These are phyloP conservation scores for Chrysanthemum makinoi DNA, from an alignment of 129 eudicot genomes.

Conservation along the genomic window DNA sequence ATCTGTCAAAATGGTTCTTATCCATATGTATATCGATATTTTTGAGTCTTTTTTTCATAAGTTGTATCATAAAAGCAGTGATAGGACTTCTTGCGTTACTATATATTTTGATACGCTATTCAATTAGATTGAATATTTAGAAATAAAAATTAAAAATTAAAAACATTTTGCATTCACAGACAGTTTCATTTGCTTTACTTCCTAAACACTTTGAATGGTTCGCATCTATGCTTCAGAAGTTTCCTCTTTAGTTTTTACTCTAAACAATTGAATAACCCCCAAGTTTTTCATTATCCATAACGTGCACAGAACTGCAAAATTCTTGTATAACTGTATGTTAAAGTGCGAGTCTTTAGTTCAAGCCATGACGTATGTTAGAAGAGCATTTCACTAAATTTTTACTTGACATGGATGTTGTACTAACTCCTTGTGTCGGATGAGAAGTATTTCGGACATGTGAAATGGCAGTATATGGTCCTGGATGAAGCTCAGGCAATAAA, in stretches of 20 bases:
- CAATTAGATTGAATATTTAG: not conserved
- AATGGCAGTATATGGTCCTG: slow-evolving; percentile 98
- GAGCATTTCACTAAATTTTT: slow-evolving; percentile 17
- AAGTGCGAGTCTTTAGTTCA: slow-evolving; percentile 10
- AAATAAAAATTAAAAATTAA: too few species aligned
- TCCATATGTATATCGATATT: not conserved
- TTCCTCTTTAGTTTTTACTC: too few species aligned
- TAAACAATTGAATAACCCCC: not conserved
- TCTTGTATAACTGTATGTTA: not conserved
- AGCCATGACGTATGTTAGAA: slow-evolving; percentile 4
- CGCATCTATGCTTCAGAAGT: too few species aligned
- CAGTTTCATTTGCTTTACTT: too few species aligned
- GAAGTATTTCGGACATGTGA: slow-evolving; percentile 85
- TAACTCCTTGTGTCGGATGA: slow-evolving; percentile 93
- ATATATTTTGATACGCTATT: not conserved
- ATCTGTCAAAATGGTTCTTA: slow-evolving; percentile 15
- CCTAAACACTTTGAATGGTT: too few species aligned
- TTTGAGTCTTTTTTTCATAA: slow-evolving; percentile 7
- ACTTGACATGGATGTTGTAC: slow-evolving; percentile 82
- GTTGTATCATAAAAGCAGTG: not conserved
- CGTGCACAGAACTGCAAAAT: not conserved
- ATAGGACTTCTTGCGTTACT: too few species aligned
- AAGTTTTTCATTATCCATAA: not conserved
- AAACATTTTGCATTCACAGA: too few species aligned
- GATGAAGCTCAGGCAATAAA: slow-evolving; percentile 99